Base-by-base conservation (phyloP, 495 filamentous ascomycete genomes). In the Cudoniella acicularis region DNA sequence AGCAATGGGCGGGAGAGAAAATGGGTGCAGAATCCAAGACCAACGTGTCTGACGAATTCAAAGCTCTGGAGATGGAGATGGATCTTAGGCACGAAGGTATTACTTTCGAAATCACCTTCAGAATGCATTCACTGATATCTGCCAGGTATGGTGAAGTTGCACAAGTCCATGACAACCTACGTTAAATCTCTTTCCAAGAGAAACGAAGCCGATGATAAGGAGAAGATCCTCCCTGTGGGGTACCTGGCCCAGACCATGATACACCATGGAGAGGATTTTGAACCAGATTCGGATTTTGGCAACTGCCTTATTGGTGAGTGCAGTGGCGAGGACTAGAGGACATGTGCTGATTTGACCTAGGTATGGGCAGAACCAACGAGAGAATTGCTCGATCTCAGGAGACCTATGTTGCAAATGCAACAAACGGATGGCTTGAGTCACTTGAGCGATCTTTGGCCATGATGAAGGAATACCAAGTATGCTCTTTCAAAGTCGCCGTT, bases 1-100 rank as follows among this genome's bases (percentile, higher is more conserved):
- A 94, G 80, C 94, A 98, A 87, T 98, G 93, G 93, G 91, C 91
- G 10, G 90, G 91, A 55, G 94, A 98, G 77, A 87, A 91, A 75
- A 97, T 98, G 91, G 94, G 94, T 64, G 85, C 85, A 49, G 94
- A 98, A 73, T 83, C 83, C 68, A 96, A 93, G 75, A 97, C 92
- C 11, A 86, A 77, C 68, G 84, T 90, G 52, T 88, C 91, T 0
- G 92, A 98, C 52, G 89, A 98, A 62, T 98, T 98, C 82, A 96
- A 92, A 75, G 83, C 85, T 54, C 75, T 97, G 68, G 93, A 98
- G 72, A 82, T 84, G 47, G 95, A 98, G 73, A 98, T 98, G 95
- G 80, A 81, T 46, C 79, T 97, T 62, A 82, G 94, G 47, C 87
- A 96, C 67, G 90, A 98, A 56, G 94, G 94, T 96, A 77, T 62